Conservation (phyloP, 352 stramenopile genomes). For the Pythium rhizo-oryzae region DNA sequence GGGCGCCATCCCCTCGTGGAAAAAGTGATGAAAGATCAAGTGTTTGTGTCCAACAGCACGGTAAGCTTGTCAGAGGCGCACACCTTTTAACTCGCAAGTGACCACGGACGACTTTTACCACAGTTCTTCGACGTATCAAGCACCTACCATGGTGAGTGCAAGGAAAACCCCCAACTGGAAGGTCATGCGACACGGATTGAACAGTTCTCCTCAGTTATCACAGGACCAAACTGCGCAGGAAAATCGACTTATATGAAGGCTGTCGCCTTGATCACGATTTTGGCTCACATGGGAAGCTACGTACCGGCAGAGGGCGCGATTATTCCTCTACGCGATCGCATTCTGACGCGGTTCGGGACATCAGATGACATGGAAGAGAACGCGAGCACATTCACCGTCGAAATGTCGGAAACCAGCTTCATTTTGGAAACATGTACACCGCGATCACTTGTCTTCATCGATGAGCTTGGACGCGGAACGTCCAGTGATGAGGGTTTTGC, state of each 20-base stretch:
- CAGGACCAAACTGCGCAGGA: constrained; percentile 89
- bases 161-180: neutral
- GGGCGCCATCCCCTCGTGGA: constrained; percentile 83
- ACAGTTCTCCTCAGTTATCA: constrained; percentile 64
- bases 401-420: constrained; percentile 92
- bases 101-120: neutral
- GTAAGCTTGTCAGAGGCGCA: constrained; percentile 34
- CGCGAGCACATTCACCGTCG: constrained; percentile 89
- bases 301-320: constrained; percentile 82
- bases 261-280: constrained; percentile 87
- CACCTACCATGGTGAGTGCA: constrained; percentile 25
- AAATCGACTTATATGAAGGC: constrained; percentile 90
- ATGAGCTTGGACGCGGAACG: constrained; percentile 91
- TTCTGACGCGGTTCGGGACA: constrained; percentile 92
- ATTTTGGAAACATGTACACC: constrained; percentile 76
- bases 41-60: constrained; percentile 88
- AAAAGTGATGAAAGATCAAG: constrained; percentile 56
- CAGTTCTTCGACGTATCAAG: constrained; percentile 31
- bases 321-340: constrained; percentile 86
- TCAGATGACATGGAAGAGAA: constrained; percentile 95
- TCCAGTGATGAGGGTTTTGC: constrained; percentile 88
- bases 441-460: constrained; percentile 86
- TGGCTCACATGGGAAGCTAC: constrained; percentile 92
- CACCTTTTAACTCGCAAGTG: neutral
- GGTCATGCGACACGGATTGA: neutral